Evolutionary conservation across 371 early-diverging fungal genomes (phyloP).

Genomic region (Actinomortierella ambigua): DNA sequence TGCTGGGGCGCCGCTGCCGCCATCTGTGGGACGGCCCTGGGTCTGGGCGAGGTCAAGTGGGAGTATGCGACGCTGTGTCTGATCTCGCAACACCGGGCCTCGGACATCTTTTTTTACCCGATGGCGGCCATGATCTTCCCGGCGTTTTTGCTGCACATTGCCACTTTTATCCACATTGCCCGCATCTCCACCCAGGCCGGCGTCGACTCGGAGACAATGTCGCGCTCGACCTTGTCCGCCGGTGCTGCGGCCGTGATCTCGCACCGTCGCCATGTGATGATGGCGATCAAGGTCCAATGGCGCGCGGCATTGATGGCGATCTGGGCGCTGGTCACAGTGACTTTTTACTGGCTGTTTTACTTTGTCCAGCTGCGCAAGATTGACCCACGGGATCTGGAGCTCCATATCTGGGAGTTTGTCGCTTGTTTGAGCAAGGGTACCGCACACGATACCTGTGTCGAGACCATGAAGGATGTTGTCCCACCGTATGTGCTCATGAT

Average conservation of each 20-base stretch:
- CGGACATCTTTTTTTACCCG: constrained; percentile 63
- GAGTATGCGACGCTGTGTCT: constrained; percentile 68
- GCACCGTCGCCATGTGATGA: constrained; percentile 61
- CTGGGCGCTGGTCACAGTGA: constrained; percentile 52
- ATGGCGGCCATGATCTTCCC: constrained; percentile 65
- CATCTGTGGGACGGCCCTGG: constrained; percentile 55
- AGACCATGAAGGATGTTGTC: constrained; percentile 37
- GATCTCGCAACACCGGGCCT: constrained; percentile 54
- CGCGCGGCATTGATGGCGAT: constrained; percentile 65
- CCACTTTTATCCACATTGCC: constrained; percentile 69
- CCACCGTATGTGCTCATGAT: constrained; percentile 65
- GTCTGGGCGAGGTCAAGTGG: constrained; percentile 57
- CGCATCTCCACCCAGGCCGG: constrained; percentile 54
- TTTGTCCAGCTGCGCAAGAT: constrained; percentile 56
- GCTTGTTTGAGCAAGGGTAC: constrained; percentile 49
- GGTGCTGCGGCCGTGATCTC: constrained; percentile 49
- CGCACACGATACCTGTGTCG: constrained; percentile 51
- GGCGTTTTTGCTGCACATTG: constrained; percentile 59
- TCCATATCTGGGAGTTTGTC: constrained; percentile 51
- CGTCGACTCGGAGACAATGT: constrained; percentile 56
- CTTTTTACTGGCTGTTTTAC: constrained; percentile 65
- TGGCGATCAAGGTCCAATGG: constrained; percentile 72
- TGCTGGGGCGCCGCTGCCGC: constrained; percentile 67
- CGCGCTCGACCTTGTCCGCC: constrained; percentile 49
- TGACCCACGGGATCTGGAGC: constrained; percentile 27